Base-by-base conservation (phyloP, 108 stramenopile genomes). In the Cylindrotheca fusiformis region DNA sequence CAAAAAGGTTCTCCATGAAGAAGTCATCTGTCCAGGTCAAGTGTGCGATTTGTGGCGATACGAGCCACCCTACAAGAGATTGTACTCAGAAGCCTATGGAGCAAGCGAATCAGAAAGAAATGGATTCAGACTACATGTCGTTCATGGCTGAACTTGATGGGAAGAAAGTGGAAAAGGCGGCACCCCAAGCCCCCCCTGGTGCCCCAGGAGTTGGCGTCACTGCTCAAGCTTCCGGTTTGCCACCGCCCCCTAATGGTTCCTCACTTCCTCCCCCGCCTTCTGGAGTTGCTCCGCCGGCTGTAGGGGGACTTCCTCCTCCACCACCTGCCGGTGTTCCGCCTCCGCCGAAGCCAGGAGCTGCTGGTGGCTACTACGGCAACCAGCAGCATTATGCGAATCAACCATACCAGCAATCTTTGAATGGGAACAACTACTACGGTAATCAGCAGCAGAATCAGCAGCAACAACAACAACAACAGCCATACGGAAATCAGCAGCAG, bases 121-220 rank as follows among this genome's bases (percentile, higher is more conserved):
- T 95, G 57, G 95, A 97, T 71, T 76, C 82, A 23, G 98, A 97
- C 60, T 99, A 96, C 74, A 61, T 82, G 66, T 86, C 81, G 32
- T 99, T 99, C 67, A 99, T 99, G 98, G 95, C 94, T 17, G 97
- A 99, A 67, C 81, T 99, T 29, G 98, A 97, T 55, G 98, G 89
- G 2, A 91, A 80, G 51, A 74, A 72, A 56, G 68, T 71, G 31
- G 68, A 69, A 48, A 50, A 54, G 62, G 57, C 45, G 28, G 54
- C 32, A 29, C 45, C 60, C n/a, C 31, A 30, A 17, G 52, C 64
- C 58, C 65, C 74, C n/a, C 60, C 70, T 23, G 64, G 57, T 12
- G 69, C 69, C 45, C 71, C 73, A 46, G 18, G 52, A 12, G 22
- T 25, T 18, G 63, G 31, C 46, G 54, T 50, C 12, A 47, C 68